Evolutionary conservation across 1,139 yeast species (phyloP).

Genomic region (Sugiyamaella sp.): DNA sequence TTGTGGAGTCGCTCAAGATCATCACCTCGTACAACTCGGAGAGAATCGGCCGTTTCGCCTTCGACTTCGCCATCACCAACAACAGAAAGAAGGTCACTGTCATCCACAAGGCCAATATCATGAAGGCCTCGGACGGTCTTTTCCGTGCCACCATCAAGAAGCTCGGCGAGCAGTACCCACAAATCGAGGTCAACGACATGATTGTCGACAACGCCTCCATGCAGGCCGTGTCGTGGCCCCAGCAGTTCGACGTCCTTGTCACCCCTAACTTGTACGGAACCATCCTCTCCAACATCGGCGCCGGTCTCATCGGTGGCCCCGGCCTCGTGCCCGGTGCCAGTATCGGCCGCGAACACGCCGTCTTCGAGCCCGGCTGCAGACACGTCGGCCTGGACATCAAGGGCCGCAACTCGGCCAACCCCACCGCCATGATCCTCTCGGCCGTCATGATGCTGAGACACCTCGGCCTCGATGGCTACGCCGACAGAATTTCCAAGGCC

Average conservation of each 20-base stretch:
- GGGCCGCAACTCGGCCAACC: constrained; percentile 95
- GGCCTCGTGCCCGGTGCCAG: constrained; percentile 98
- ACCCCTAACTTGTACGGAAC: constrained; percentile 99
- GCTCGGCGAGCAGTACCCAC: constrained; percentile 88
- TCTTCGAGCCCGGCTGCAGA: constrained; percentile 99
- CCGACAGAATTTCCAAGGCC: constrained; percentile 85
- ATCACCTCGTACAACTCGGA: constrained; percentile 94
- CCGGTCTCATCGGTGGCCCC: constrained; percentile 98
- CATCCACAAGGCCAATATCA: constrained; percentile 98
- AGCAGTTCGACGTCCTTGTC: constrained; percentile 96
- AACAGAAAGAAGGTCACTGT: constrained; percentile 93
- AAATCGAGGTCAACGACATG: constrained; percentile 82
- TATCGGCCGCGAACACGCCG: constrained; percentile 97
- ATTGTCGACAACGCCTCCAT: constrained; percentile 98
- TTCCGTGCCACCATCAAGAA: constrained; percentile 93
- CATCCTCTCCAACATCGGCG: constrained; percentile 95
- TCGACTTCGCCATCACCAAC: constrained; percentile 91
- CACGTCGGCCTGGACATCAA: constrained; percentile 97
- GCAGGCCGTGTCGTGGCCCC: constrained; percentile 99
- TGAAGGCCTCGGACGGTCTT: constrained; percentile 98
- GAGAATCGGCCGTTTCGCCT: constrained; percentile 96
- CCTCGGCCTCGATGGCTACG: constrained; percentile 81
- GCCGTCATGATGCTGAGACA: constrained; percentile 92
- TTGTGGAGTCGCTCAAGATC: constrained; percentile 93
- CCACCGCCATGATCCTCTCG: constrained; percentile 95